Evolutionary conservation across 768 basidiomycete species (phyloP), one percentile per base, ranked within the genome.

Genomic region (Artomyces pyxidatus): DNA sequence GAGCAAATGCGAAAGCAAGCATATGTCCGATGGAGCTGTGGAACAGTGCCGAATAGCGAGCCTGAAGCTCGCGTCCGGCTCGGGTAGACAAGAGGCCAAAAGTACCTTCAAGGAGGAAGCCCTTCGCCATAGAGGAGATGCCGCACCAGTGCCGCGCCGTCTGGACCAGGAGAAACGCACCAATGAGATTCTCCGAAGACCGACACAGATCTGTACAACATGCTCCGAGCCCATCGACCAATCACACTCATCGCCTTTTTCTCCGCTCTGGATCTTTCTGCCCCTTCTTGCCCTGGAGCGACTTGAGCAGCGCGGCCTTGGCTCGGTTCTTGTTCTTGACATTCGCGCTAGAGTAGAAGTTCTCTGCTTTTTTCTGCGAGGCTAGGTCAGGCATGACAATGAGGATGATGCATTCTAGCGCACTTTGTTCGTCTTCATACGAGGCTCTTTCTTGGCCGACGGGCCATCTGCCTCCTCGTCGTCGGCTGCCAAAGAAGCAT

Each of bases 371-470:
- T 71, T 82, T 85, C 91, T 90, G 60, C n/a, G 19, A 17, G 3
- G 46, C 48, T 21, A 52, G 19, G 17, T 8, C 11, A 22, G 9
- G 21, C 39, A 22, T 28, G 17, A 32, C 37, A 26, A 11, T 12
- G 27, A 32, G n/a, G 12, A 30, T 14, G 56, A 42, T 35, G 40
- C 6, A 49, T 35, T 19, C 51, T 26, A 50, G 53, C 53, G 37
- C 63, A 84, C 88, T 72, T 99, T 99, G 74, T 83, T 91, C 1
- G 96, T 98, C 59, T 79, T 95, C 89, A 95, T 88, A 16, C 95
- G 86, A 23, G 76, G 64, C 56, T 77, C n/a, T n/a, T n/a, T 85
- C 61, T 65, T 70, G 43, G 63, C 66, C 14, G 61, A 47, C 26
- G 59, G 58, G 7, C 57, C 59, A 12, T 63, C 63, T 1, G 58